Conservation (phyloP, 176 grass and related monocot genomes). For the Bromus sterilis region DNA sequence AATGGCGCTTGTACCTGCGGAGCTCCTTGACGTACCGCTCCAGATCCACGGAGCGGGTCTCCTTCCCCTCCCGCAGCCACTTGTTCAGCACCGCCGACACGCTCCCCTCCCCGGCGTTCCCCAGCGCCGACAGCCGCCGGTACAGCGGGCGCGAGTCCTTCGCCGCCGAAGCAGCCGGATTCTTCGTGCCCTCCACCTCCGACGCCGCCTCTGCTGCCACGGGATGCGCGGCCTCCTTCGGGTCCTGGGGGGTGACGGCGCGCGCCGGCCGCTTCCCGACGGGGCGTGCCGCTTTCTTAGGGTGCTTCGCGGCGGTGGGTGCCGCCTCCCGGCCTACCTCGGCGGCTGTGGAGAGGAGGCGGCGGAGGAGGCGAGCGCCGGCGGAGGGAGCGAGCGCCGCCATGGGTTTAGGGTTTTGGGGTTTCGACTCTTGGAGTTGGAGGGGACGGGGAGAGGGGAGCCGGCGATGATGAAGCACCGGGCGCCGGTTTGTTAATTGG, state of each 20-base stretch:
- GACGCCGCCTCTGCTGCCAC: background rate
- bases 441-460: no score
- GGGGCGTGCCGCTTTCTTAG: background rate
- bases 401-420: constrained; percentile 32
- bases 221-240: background rate
- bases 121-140: constrained; percentile 51
- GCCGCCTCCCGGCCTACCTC: background rate
- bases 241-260: background rate
- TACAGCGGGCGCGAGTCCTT: constrained; percentile 26
- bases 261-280: background rate
- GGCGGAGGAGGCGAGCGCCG: constrained; percentile 23
- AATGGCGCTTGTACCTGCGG: constrained; percentile 54
- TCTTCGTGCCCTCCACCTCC: background rate
- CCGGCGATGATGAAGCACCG: background rate
- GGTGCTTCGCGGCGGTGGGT: background rate
- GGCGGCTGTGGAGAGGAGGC: constrained; percentile 10
- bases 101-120: constrained; percentile 34
- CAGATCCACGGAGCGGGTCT: constrained; percentile 18
- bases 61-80: constrained; percentile 49
- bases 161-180: background rate
- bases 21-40: constrained; percentile 52
- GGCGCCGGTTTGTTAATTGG: background rate
- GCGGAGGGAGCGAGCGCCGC: constrained; percentile 7
- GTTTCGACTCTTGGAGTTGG: background rate
- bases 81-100: constrained; percentile 48